Evolutionary conservation across 2,329 filamentous ascomycete species (phyloP).

Genomic region (Neofusicoccum parvum): DNA sequence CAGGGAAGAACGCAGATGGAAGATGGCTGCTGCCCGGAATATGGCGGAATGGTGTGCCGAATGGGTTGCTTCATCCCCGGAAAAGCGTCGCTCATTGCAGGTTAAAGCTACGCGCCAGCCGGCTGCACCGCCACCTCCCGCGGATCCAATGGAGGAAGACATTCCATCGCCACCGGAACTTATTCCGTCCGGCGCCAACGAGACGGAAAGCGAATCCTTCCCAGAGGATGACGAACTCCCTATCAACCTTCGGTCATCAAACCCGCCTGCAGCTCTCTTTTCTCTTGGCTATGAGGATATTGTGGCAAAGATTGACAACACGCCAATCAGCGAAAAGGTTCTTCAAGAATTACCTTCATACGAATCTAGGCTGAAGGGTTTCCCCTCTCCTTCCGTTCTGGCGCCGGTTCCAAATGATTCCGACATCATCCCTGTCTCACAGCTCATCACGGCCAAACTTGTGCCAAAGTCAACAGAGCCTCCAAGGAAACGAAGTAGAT

Average conservation of each 20-base stretch:
- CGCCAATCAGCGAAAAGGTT: slow-evolving; percentile 73
- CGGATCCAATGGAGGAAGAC: slow-evolving; percentile 40
- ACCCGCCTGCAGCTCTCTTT: slow-evolving; percentile 76
- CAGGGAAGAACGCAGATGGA: slow-evolving; percentile 92
- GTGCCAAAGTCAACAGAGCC: slow-evolving; percentile 67
- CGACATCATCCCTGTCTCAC: slow-evolving; percentile 70
- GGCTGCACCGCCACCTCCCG: slow-evolving; percentile 21
- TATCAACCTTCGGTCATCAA: slow-evolving; percentile 46
- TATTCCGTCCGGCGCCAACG: slow-evolving; percentile 38
- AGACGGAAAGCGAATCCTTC: slow-evolving; percentile 42
- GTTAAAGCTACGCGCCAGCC: slow-evolving; percentile 54
- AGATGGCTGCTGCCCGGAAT: slow-evolving; percentile 75
- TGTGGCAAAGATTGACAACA: slow-evolving; percentile 74
- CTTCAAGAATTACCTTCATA: slow-evolving; percentile 82
- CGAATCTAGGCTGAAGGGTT: slow-evolving; percentile 39
- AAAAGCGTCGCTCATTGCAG: slow-evolving; percentile 69
- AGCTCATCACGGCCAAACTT: slow-evolving; percentile 81
- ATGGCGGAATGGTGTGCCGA: slow-evolving; percentile 82
- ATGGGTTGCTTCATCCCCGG: slow-evolving; percentile 68
- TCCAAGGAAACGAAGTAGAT: slow-evolving; percentile 78
- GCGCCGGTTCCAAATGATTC: slow-evolving; percentile 42
- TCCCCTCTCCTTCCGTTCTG: slow-evolving; percentile 45
- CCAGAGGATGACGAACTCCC: slow-evolving; percentile 43
- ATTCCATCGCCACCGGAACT: slow-evolving; percentile 42
- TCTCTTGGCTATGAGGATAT: slow-evolving; percentile 80